Evolutionary conservation across 2,329 filamentous ascomycete species (phyloP), one percentile per base, ranked within the genome.

Genomic region (Ophiostoma pallidulum): DNA sequence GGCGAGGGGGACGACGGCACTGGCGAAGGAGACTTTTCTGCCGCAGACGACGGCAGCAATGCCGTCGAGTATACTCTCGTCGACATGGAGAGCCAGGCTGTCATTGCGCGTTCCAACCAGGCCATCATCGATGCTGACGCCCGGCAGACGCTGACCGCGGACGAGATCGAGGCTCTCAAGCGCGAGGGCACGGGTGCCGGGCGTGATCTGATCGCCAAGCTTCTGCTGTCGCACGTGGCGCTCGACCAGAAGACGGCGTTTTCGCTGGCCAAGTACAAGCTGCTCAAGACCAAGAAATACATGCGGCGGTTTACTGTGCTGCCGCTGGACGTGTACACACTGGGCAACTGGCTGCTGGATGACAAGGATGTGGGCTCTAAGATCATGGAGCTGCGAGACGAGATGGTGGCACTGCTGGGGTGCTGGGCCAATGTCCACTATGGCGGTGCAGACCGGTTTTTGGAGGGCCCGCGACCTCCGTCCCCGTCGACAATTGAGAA

Each of bases 191-290:
- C 82, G 4, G 82, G 82, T 5, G 86, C 87, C 0, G 91, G 90
- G 12, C 85, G 86, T 62, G 90, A 94, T 44, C 77, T 98, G 41
- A 92, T 98, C 54, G 83, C 86, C n/a, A 94, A 90, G 66, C 80
- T 98, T 22, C 77, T 98, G 65, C 75, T 89, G 26, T 92, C 89
- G 37, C 92, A 98, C 64, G 82, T 86, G 16, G 86, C 84, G 1
- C 75, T 98, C 37, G 89, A 94, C 56, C 85, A 97, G 68, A 98
- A 98, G 73, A 97, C 92, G 0, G 75, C 81, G 0, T 98, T 94
- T 60, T 94, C 89, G 3, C 71, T 96, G 49, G 90, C 91, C 37
- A 98, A 98, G 65, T 98, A 98, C 66, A 95, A 92, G 59, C 71
- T 97, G 16, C 74, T 94, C 39, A 98, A 98, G 69, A 84, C 86